Evolutionary conservation across 805 yeast species (phyloP), one percentile per base, ranked within the genome.

Genomic region (Sugiyamaella marilandica): DNA sequence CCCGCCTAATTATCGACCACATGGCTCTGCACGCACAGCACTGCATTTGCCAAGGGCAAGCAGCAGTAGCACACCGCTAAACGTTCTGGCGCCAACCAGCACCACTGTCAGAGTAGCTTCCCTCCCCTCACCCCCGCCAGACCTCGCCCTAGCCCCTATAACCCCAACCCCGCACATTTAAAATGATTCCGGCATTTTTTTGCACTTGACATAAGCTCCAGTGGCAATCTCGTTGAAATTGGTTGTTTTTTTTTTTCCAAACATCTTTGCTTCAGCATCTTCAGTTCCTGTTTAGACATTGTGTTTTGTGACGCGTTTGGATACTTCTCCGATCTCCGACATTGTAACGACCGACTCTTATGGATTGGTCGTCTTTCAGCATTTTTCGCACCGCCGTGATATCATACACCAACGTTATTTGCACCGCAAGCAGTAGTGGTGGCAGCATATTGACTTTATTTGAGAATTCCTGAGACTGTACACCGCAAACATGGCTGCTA

Each of bases 401-500:
- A 39, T 39, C 24, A 11, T 39, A n/a, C 43, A 39, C 24, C 24
- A 19, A 39, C 43, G 11, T 39, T 14, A 14, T 13, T 45, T 50
- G 19, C 45, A 41, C 36, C 19, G 32, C 44, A 11, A 18, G 36
- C 13, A 50, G 34, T 34, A 14, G 51, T 45, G 16, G 39, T 46
- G 19, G 41, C 24, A 13, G 43, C 19, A 39, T 47, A 33, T 47
- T 19, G 32, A 32, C 34, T 14, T 10, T 35, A 21, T 35, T 18
- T 36, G 29, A 24, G 29, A 24, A 47, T 32, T 31, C 47, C 26
- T 45, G 36, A 32, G 47, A 26, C 21, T 9, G 18, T n/a, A n/a
- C 26, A 29, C 18, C 37, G 21, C 34, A 44, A 74, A 51, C 57
- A 89, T 89, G 96, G 86, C 96, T 52, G 76, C 83, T 62, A 85